Base-by-base conservation (phyloP, 2,329 filamentous ascomycete species). In the Pestalotiopsis sp. region DNA sequence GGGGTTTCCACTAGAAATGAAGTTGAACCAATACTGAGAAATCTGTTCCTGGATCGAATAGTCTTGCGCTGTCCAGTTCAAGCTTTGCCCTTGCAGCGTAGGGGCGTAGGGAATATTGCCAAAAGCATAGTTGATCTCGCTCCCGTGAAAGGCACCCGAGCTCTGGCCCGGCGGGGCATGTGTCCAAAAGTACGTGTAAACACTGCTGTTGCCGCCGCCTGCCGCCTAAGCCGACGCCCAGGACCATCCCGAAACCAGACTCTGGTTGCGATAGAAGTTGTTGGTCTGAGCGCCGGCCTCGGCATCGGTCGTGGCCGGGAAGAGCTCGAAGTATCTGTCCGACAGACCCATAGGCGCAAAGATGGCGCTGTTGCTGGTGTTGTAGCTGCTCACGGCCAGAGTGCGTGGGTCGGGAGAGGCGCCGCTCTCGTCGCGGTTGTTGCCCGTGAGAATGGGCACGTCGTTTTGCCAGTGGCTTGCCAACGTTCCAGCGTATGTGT, bases 101-200 rank as follows among this genome's bases (percentile, higher is more conserved):
- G 56, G 22, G 4, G 35, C 40, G 20, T 64, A 68, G 1, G 76
- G 74, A 14, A 78, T 71, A 64, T 76, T 78, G 69, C 76, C 75
- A 52, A 79, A 73, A 10, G 73, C 73, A 30, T 78, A 78, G 68
- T 73, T 76, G 30, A 79, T 70, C 69, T 77, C 75, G 9, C 71
- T 70, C 35, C 74, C 75, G 62, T 78, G 76, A 66, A 75, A 77
- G 10, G 75, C 74, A 17, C 75, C 75, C 4, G 14, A 52, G 24
- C 69, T 65, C 63, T 74, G 70, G 10, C 64, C 65, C 20, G 76
- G 72, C 3, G 77, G 76, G 2, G 75, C 68, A 55, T 74, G 75
- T 4, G 72, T 73, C 71, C 73, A 79, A 67, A 70, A 76, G 66
- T 78, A 79, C 0, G 71, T 73, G 66, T 73, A 78, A 44, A 77